Evolutionary conservation across 2,329 filamentous ascomycete species (phyloP), one percentile per base, ranked within the genome.

Genomic region (Tolypocladium sp.): DNA sequence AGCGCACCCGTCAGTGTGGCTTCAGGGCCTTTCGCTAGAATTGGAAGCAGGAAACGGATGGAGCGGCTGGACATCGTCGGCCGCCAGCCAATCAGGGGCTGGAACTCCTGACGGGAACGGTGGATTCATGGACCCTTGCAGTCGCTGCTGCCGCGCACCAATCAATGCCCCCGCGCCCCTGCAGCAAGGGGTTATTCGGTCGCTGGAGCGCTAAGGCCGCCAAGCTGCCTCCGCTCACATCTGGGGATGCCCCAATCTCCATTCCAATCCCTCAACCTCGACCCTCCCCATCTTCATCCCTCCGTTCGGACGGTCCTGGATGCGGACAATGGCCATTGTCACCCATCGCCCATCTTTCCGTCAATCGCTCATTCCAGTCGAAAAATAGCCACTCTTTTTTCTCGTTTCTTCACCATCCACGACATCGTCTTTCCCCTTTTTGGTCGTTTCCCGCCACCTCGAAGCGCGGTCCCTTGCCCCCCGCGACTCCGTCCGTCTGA

Each of bases 81-180:
- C 27, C 20, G 44, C 44, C 20, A 49, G 46, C 58, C 60, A 60
- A 58, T 57, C 56, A 61, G 52, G 25, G 55, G 22, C 46, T 49
- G 52, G 59, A 42, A 58, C 58, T 58, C 60, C 58, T 56, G 60
- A 57, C 56, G 44, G 33, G 40, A 42, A 33, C 55, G 52, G 52
- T 55, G 52, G 52, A 20, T 6, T 22, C 52, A 9, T 2, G 3
- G 9, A 12, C 52, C 52, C 52, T 35, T 54, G 52, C 52, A 17
- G 6, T 15, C 17, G 49, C 12, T 13, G 33, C 4, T 15, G 3
- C 22, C 7, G 5, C 22, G 22, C 53, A 27, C 53, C 53, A 55
- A 55, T 55, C 35, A 55, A 12, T n/a, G 37, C 13, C 25, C 37
- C 22, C 8, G 0, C 25, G 55, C 55, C 27, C 40, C 41, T 46